Conservation (phyloP, 2,329 filamentous ascomycete species). For the Mycosphaerelloides madeirae region DNA sequence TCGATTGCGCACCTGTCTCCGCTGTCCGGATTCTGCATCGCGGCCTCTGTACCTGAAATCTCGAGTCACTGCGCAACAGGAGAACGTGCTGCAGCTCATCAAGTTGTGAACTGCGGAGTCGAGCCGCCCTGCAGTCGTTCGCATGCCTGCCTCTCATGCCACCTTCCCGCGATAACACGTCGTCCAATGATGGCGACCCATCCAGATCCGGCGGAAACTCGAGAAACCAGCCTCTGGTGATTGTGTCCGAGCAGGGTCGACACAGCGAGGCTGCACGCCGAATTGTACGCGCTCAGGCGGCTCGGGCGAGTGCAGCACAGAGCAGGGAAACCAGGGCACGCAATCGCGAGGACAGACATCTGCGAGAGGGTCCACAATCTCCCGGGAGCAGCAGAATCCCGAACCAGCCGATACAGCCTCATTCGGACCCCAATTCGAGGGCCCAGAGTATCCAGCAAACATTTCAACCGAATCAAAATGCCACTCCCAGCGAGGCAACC, state of each 20-base stretch:
- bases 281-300: slow-evolving; percentile 32
- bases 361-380: slow-evolving; percentile 18
- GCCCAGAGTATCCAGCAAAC: not conserved
- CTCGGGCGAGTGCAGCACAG: slow-evolving; percentile 31
- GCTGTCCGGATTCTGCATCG: too few species aligned
- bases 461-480: too few species aligned
- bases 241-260: slow-evolving; percentile 30
- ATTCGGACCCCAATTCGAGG: slow-evolving; percentile 1
- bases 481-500: not conserved
- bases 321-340: slow-evolving; percentile 31
- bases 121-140: not conserved
- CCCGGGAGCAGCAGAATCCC: slow-evolving; percentile 7
- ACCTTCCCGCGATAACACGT: slow-evolving; percentile 11
- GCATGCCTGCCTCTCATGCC: slow-evolving; percentile 12
- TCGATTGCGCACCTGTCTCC: too few species aligned
- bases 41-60: too few species aligned
- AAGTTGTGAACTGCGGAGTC: too few species aligned
- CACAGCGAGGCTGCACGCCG: slow-evolving; percentile 30
- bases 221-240: slow-evolving; percentile 27
- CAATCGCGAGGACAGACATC: slow-evolving; percentile 27
- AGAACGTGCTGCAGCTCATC: too few species aligned
- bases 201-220: slow-evolving; percentile 4
- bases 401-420: slow-evolving; percentile 5
- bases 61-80: too few species aligned
- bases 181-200: slow-evolving; percentile 8